These are phyloP conservation scores for Primulina eburnea DNA, from an alignment of 257 asterid genomes.

Conservation along the genomic window DNA sequence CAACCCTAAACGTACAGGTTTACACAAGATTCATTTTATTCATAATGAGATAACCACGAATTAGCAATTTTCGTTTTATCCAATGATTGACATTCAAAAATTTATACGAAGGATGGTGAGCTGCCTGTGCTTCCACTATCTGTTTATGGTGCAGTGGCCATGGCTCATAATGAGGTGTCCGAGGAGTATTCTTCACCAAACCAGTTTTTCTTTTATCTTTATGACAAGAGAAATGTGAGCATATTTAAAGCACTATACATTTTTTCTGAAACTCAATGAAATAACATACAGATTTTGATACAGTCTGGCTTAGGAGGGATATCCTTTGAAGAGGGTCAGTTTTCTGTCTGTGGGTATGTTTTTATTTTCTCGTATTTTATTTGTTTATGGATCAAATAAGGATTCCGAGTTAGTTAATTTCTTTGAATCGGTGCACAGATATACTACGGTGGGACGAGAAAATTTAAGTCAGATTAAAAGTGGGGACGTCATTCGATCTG, in stretches of 20 bases:
- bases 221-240: slow-evolving; percentile 90
- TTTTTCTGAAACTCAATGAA: slow-evolving; percentile 7
- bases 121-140: slow-evolving; percentile 93
- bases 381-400: not conserved
- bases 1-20: slow-evolving; percentile 84
- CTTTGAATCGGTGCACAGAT: slow-evolving; percentile 36
- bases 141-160: slow-evolving; percentile 89
- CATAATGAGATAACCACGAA: slow-evolving; percentile 6
- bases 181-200: slow-evolving; percentile 93
- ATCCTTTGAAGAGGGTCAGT: slow-evolving; percentile 94
- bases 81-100: slow-evolving; percentile 19
- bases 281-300: not conserved
- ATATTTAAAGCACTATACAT: not conserved
- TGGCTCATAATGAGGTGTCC: slow-evolving; percentile 80
- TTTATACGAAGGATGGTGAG: slow-evolving; percentile 75
- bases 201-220: slow-evolving; percentile 94
- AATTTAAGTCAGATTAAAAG: slow-evolving; percentile 68
- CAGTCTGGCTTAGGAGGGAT: slow-evolving; percentile 98
- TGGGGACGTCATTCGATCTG: slow-evolving; percentile 80
- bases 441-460: slow-evolving; percentile 66
- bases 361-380: not conserved
- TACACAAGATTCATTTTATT: slow-evolving; percentile 7
- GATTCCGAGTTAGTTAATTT: not conserved
- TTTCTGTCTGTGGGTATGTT: slow-evolving; percentile 84
- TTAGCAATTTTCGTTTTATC: slow-evolving; percentile 1